A percentile compares a stretch with the other conserved stretches of the same genome.
Conservation (phyloP, 2,329 filamentous ascomycete genomes). For the Rachicladosporium sp. region DNA sequence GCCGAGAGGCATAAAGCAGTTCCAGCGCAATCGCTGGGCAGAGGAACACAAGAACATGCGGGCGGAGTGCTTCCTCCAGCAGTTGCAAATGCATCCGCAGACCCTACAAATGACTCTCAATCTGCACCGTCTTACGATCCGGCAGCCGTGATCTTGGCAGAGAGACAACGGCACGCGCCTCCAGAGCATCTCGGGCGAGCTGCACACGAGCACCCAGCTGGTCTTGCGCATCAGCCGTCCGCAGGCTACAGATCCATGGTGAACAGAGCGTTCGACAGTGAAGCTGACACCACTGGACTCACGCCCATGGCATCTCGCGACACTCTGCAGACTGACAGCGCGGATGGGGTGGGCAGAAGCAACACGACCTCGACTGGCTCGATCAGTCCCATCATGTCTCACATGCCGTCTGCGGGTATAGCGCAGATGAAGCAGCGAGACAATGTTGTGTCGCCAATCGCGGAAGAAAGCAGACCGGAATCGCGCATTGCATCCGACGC, state of each 20-base stretch:
- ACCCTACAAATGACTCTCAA: not conserved
- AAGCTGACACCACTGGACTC: constrained; percentile 43
- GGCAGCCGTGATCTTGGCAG: constrained; percentile 3
- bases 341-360: constrained; percentile 29
- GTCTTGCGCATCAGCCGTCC: constrained; percentile 5
- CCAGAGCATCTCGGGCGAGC: constrained; percentile 2
- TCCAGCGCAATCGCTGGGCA: too few species aligned
- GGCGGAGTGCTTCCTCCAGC: too few species aligned
- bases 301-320: constrained; percentile 27
- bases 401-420: constrained; percentile 35
- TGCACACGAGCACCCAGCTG: constrained; percentile 2
- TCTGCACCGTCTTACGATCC: not conserved
- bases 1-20: too few species aligned
- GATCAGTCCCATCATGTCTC: constrained; percentile 55
- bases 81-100: too few species aligned
- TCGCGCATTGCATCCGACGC: constrained; percentile 20
- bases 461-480: constrained; percentile 40
- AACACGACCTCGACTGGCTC: constrained; percentile 51
- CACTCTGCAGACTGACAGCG: constrained; percentile 20
- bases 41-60: too few species aligned
- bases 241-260: constrained; percentile 31
- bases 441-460: constrained; percentile 40
- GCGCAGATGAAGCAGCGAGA: constrained; percentile 26
- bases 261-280: constrained; percentile 52
- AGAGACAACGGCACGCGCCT: constrained; percentile 1